Evolutionary conservation across 1,139 yeast species (phyloP).

Genomic region (Debaryomycetaceae sp.): DNA sequence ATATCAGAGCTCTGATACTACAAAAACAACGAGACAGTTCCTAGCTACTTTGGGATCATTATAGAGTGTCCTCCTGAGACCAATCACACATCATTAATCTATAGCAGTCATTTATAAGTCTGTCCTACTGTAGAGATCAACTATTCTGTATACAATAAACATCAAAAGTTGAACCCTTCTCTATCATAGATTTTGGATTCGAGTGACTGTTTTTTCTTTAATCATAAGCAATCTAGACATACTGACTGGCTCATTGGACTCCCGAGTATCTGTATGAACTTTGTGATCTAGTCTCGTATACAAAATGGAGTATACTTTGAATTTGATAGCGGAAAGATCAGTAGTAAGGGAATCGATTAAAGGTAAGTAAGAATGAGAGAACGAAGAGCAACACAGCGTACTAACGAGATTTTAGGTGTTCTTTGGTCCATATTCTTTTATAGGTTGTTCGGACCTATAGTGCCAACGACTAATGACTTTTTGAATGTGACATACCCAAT

Average conservation of each 20-base stretch:
- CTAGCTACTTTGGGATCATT: too few species aligned
- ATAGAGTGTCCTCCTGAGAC: too few species aligned
- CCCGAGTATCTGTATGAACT: neutral
- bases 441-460: conserved; percentile 63
- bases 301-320: conserved; percentile 37
- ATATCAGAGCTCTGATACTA: too few species aligned
- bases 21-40: too few species aligned
- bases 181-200: neutral
- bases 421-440: conserved; percentile 69
- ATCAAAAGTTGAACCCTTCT: neutral
- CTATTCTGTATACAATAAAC: neutral
- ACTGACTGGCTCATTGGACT: neutral
- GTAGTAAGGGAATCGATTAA: conserved; percentile 43
- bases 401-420: conserved; percentile 42
- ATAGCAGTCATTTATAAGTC: too few species aligned
- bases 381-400: conserved; percentile 3
- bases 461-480: conserved; percentile 49
- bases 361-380: conserved; percentile 27
- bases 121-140: neutral
- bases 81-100: too few species aligned
- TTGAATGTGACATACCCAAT: conserved; percentile 45
- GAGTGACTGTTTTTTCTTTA: neutral
- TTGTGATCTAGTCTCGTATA: neutral
- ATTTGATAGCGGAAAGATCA: conserved; percentile 39
- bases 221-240: neutral